Evolutionary conservation across 768 basidiomycete genomes (phyloP).

Genomic region (Russula lepida): DNA sequence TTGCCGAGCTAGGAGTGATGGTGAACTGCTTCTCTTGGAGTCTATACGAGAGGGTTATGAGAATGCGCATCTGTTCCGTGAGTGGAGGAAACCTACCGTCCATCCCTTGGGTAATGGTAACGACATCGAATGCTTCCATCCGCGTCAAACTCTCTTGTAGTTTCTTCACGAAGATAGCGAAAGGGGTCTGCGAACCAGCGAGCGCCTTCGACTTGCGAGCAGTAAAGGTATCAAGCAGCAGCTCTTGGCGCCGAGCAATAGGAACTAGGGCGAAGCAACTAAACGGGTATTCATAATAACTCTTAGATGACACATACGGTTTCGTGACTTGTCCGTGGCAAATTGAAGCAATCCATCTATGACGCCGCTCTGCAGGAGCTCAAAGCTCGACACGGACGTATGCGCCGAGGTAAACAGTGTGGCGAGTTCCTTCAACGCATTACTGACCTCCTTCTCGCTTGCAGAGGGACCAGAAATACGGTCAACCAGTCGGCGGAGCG

Average conservation of each 20-base stretch:
- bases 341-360: conserved; percentile 81
- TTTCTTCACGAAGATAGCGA: conserved; percentile 84
- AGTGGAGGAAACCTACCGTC: conserved; percentile 50
- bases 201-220: conserved; percentile 40
- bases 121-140: conserved; percentile 93
- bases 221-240: conserved; percentile 74
- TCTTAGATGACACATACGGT: conserved; percentile 37
- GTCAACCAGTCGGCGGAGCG: conserved; percentile 55
- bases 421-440: conserved; percentile 66
- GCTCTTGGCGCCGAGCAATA: conserved; percentile 56
- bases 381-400: conserved; percentile 88
- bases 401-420: conserved; percentile 68
- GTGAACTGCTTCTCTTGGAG: conserved; percentile 76
- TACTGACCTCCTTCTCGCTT: conserved; percentile 54
- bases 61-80: neutral
- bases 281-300: neutral
- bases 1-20: conserved; percentile 86
- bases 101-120: conserved; percentile 72
- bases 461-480: conserved; percentile 47
- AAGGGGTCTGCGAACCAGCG: conserved; percentile 44
- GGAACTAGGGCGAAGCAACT: conserved; percentile 41
- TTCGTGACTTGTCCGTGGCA: conserved; percentile 58
- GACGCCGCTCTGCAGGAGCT: conserved; percentile 87
- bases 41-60: conserved; percentile 41
- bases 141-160: conserved; percentile 91